Base-by-base conservation (phyloP, 2,329 filamentous ascomycete species). In the Furcasterigmium sp. region DNA sequence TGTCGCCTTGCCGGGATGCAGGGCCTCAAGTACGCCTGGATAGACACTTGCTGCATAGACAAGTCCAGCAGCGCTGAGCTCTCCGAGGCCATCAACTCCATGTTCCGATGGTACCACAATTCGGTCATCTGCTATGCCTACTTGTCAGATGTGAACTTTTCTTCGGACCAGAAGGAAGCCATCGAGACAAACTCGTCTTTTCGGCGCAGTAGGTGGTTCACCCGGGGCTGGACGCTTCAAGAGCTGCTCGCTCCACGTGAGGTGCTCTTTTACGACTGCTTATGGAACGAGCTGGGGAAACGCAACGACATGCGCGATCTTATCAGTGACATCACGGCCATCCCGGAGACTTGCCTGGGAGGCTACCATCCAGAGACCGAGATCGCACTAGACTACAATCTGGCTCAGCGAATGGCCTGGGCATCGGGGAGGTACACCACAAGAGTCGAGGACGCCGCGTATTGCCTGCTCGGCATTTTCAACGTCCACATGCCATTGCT, bases 381-480 rank as follows among this genome's bases (percentile, higher is more conserved):
- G 15, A 11, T 15, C 32, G 32, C 32, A 10, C 15, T 35, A 5
- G 14, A 25, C 4, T 39, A 36, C 26, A 42, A 35, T 32, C 39
- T 58, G 8, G 53, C 55, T 7, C 34, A 47, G 6, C 49, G 55
- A 20, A 53, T 60, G 47, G 55, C 53, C 4, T 61, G 58, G 60
- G 55, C 56, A 10, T 49, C 56, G 6, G 39, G 41, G 3, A 45
- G 59, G 13, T 13, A 49, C 25, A 60, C 53, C 2, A 55, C 41
- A 1, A 48, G 52, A 11, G 18, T 39, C 21, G 52, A 61, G 38
- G 55, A 63, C 35, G 18, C 36, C 2, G 54, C 59, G 0, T 62
- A 61, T 34, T 56, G 49, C 8, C 42, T 63, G 0, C 42, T 62
- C 3, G 60, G 60, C 0, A 42, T 61, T 5, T 59, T 63, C 9